These are phyloP conservation scores for Lentinula sp. DNA, from an alignment of 768 basidiomycete species.

Conservation along the genomic window DNA sequence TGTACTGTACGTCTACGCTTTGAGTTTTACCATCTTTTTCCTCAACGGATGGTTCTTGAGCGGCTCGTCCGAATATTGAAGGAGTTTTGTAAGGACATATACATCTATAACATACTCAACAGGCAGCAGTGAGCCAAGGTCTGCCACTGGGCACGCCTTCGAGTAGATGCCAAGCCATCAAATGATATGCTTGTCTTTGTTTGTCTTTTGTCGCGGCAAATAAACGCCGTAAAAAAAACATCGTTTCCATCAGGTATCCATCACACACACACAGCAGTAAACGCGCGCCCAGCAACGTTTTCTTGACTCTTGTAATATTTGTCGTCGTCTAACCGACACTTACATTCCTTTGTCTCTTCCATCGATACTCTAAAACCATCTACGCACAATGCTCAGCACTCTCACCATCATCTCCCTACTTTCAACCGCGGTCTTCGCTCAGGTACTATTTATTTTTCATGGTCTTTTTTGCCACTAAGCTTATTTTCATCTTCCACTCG, in stretches of 20 bases:
- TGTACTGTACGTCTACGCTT: too few species aligned
- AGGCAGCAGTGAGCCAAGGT: too few species aligned
- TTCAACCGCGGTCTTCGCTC: constrained; percentile 44
- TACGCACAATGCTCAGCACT: constrained; percentile 39
- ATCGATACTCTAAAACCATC: not conserved
- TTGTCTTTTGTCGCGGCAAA: not conserved
- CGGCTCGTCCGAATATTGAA: too few species aligned
- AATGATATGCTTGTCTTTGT: not conserved
- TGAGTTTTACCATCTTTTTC: too few species aligned
- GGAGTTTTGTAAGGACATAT: too few species aligned
- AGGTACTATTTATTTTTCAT: constrained; percentile 25
- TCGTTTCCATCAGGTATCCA: not conserved
- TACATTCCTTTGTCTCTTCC: not conserved
- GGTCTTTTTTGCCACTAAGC: constrained; percentile 7
- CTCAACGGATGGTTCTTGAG: too few species aligned
- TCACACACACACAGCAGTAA: not conserved
- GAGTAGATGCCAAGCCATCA: not conserved
- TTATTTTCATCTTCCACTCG: constrained; percentile 12
- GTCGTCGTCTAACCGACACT: not conserved
- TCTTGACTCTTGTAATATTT: not conserved
- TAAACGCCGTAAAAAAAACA: not conserved
- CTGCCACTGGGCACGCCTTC: too few species aligned
- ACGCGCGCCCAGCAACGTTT: not conserved
- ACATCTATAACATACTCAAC: too few species aligned
- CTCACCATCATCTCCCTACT: constrained; percentile 47